Evolutionary conservation across 2,329 filamentous ascomycete genomes (phyloP), one percentile per base, ranked within the genome.

Genomic region (Aspergillus udagawae): DNA sequence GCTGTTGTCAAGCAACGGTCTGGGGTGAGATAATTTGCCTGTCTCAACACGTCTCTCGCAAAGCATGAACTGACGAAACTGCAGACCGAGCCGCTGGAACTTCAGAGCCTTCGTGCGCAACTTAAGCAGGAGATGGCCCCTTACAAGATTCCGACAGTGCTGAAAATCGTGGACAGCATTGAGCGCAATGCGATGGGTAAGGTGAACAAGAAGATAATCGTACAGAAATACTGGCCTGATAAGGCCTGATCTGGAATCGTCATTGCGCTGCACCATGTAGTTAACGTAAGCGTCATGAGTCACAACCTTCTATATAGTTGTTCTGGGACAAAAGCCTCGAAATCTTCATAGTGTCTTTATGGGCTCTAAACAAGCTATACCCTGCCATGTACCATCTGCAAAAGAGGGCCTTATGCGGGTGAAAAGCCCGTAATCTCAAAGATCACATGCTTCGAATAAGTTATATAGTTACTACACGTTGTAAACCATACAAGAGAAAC

Each of bases 61-160:
- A 12, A 45, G 20, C 21, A 3, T 9, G 27, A 32, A 42, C 60
- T 61, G 57, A 63, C 55, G 59, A 27, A 12, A 10, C 5, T 17
- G 10, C 54, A 72, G 70, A 62, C 63, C 38, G 57, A 60, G n/a
- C 63, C 66, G 4, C 49, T 72, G 20, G 68, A 75, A 3, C 60
- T 77, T 5, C 61, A 63, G 14, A 50, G 60, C 4, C 66, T 77
- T 9, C 73, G 74, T 4, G 54, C 67, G 5, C 57, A 69, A 14
- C 78, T 72, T 28, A 72, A 71, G 58, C 64, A 61, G n/a, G 69
- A 72, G 53, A 69, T 97, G 63, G 94, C 88, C 2, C 86, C 83
- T 60, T 97, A 97, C 76, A 97, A 99, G 81, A 92, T 97, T 56
- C 94, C 94, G 0, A 91, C 94, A 70, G 86, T 96, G 58, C 79